Percentiles rank a stretch among this genome's conserved stretches.
Evolutionary conservation across 805 yeast genomes (phyloP).

Genomic region (Wickerhamomyces queroliae): DNA sequence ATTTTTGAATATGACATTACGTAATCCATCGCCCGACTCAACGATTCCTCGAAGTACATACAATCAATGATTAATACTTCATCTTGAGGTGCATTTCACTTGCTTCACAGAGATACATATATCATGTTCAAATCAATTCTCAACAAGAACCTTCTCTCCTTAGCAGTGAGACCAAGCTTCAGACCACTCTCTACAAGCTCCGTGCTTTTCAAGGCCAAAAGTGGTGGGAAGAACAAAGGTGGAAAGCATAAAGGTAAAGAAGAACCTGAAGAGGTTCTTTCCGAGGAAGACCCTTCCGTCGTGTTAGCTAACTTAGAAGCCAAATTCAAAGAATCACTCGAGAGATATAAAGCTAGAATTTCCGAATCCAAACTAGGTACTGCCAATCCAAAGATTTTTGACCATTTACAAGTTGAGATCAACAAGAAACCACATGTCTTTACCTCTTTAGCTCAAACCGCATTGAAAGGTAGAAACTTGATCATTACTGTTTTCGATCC

Average conservation of each 20-base stretch:
- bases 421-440: constrained; percentile 41
- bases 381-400: constrained; percentile 62
- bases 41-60: background rate
- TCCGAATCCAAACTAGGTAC: constrained; percentile 66
- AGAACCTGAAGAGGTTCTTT: constrained; percentile 4
- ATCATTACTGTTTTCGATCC: constrained; percentile 90
- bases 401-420: constrained; percentile 46
- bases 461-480: constrained; percentile 59
- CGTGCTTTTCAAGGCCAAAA: constrained; percentile 8
- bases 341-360: constrained; percentile 46
- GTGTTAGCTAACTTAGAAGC: constrained; percentile 12
- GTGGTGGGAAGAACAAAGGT: constrained; percentile 10
- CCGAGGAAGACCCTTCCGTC: constrained; percentile 15
- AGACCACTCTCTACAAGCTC: constrained; percentile 7
- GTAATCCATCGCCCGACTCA: background rate
- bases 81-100: too few species aligned
- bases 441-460: constrained; percentile 64
- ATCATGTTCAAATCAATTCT: background rate
- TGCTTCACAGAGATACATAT: too few species aligned
- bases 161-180: constrained; percentile 1
- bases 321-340: constrained; percentile 41
- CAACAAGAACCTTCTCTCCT: background rate
- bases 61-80: too few species aligned
- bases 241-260: constrained; percentile 4
- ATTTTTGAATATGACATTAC: background rate